Evolutionary conservation across 2,329 filamentous ascomycete genomes (phyloP).

Genomic region (Fusarium kyushuense): DNA sequence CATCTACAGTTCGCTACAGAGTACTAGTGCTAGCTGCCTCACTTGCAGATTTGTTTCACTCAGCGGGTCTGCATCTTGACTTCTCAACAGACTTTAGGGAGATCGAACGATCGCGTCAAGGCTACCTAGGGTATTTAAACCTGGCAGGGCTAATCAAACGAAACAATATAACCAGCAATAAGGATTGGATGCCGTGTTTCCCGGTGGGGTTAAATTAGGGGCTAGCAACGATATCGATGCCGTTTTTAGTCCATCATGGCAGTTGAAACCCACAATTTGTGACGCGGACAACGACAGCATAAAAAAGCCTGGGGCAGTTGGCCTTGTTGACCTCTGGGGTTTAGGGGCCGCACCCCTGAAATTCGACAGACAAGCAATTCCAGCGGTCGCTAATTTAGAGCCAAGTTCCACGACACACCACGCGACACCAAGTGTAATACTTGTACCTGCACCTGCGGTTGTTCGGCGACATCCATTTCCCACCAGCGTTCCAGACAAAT

Average conservation of each 20-base stretch:
- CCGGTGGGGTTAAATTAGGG: conserved; percentile 35
- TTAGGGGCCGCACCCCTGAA: conserved; percentile 39
- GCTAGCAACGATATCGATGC: conserved; percentile 33
- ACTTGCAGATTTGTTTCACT: conserved; percentile 4
- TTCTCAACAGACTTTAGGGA: conserved; percentile 10
- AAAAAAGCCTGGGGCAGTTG: conserved; percentile 22
- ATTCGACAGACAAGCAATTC: conserved; percentile 42
- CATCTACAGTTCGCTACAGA: not conserved
- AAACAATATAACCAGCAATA: conserved; percentile 33
- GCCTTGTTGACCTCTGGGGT: conserved; percentile 10
- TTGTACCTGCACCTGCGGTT: conserved; percentile 5
- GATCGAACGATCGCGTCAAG: conserved; percentile 38
- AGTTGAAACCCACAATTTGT: conserved; percentile 37
- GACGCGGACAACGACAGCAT: conserved; percentile 37
- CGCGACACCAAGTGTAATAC: conserved; percentile 38
- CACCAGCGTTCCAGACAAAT: conserved; percentile 33
- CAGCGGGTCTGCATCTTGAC: not conserved
- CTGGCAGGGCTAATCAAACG: conserved; percentile 38
- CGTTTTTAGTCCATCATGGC: conserved; percentile 43
- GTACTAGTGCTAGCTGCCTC: not conserved
- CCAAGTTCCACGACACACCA: conserved; percentile 37
- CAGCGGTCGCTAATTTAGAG: conserved; percentile 41
- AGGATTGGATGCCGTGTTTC: conserved; percentile 32
- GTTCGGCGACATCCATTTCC: conserved; percentile 25
- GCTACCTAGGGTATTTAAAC: conserved; percentile 23